Evolutionary conservation across 176 grass and related monocot genomes (phyloP).

Genomic region (Dendrocalamus sinicus): DNA sequence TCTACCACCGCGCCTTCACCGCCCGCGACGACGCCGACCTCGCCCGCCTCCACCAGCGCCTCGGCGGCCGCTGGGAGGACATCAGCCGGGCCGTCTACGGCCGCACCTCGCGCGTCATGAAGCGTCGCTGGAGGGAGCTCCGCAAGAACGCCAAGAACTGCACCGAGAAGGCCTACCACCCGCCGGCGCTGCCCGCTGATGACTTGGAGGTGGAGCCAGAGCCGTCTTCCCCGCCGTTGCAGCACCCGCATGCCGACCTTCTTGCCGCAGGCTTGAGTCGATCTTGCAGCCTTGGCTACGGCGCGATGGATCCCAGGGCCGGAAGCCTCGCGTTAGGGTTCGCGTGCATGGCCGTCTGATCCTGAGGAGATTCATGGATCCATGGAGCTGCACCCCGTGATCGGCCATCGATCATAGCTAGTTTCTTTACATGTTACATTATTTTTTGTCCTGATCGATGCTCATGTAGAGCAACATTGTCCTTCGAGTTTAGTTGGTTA

Average conservation of each 20-base stretch:
- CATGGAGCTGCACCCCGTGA: not conserved
- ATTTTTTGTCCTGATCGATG: not conserved
- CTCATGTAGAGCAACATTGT: not conserved
- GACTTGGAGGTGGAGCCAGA: not conserved
- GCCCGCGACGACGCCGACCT: slow-evolving; percentile 28
- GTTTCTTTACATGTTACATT: not conserved
- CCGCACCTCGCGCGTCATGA: slow-evolving; percentile 26
- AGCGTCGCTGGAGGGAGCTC: slow-evolving; percentile 35
- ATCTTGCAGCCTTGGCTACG: not conserved
- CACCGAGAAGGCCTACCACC: not conserved
- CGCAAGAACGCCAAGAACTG: not conserved
- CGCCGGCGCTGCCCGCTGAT: not conserved
- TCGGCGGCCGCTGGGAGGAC: not conserved
- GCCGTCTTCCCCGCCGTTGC: not conserved
- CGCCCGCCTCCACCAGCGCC: not conserved
- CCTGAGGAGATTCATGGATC: not conserved
- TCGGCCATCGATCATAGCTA: not conserved
- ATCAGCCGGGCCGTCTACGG: not conserved
- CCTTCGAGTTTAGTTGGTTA: not conserved
- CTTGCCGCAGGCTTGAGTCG: not conserved
- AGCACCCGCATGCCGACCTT: not conserved
- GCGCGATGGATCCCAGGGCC: not conserved
- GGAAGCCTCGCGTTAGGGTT: not conserved
- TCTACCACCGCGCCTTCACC: slow-evolving; percentile 31
- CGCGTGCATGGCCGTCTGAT: not conserved